Evolutionary conservation across 2,329 filamentous ascomycete species (phyloP).

Genomic region (Gnomoniopsis smithogilvyi): DNA sequence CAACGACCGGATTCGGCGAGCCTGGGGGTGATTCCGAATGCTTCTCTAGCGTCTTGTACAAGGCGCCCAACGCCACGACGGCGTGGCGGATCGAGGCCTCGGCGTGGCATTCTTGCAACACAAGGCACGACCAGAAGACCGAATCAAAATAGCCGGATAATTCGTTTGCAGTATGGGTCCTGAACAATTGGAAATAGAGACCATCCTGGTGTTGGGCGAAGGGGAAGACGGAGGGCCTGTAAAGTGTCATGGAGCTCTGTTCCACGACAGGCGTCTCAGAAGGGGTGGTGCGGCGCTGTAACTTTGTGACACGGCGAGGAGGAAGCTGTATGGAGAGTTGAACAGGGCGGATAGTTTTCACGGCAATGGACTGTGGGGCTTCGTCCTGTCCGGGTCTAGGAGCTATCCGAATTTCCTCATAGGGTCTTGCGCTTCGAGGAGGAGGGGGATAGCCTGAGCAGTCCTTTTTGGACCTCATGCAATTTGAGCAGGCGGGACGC

Average conservation of each 20-base stretch:
- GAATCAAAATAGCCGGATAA: slow-evolving; percentile 66
- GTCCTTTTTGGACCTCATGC: slow-evolving; percentile 52
- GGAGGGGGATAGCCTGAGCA: slow-evolving; percentile 64
- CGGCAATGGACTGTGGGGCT: slow-evolving; percentile 16
- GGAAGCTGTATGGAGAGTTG: slow-evolving; percentile 20
- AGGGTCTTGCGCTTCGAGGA: slow-evolving; percentile 41
- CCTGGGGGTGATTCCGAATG: slow-evolving; percentile 47
- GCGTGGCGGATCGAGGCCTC: slow-evolving; percentile 62
- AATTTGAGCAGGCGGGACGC: slow-evolving; percentile 59
- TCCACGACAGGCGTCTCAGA: slow-evolving; percentile 29
- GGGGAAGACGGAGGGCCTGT: slow-evolving; percentile 45
- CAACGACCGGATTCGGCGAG: slow-evolving; percentile 36
- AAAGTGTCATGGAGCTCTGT: slow-evolving; percentile 29
- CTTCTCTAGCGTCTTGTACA: slow-evolving; percentile 65
- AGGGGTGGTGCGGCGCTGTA: slow-evolving; percentile 32
- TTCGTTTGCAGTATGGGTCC: slow-evolving; percentile 57
- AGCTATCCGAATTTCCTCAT: slow-evolving; percentile 47
- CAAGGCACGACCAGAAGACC: slow-evolving; percentile 61
- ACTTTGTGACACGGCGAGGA: slow-evolving; percentile 20
- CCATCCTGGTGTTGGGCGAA: slow-evolving; percentile 47
- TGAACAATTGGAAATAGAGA: slow-evolving; percentile 61
- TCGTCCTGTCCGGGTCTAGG: slow-evolving; percentile 35
- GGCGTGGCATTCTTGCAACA: slow-evolving; percentile 61
- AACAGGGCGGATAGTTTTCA: slow-evolving; percentile 21
- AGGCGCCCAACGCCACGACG: slow-evolving; percentile 61